A percentile compares a stretch with the other conserved stretches of the same genome.
Conservation (phyloP, 345 rosid species). For the Psidium friedrichsthalianum region DNA sequence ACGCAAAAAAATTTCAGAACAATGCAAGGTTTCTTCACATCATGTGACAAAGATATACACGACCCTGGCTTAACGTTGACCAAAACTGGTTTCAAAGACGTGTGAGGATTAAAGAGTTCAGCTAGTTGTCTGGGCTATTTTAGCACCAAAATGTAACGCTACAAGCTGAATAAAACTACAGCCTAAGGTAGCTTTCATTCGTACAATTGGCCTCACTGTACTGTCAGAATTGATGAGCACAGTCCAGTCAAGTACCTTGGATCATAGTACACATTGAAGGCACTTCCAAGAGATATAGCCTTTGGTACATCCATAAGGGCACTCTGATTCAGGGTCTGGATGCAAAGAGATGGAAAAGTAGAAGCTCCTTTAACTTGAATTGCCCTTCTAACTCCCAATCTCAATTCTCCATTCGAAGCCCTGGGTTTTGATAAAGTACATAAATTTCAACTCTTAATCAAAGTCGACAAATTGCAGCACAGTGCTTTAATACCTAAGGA, state of each 20-base stretch:
- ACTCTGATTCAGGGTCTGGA: constrained; percentile 45
- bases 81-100: neutral
- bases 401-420: constrained; percentile 89
- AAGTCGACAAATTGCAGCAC: neutral
- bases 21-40: neutral
- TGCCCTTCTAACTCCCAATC: constrained; percentile 93
- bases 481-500: constrained; percentile 46
- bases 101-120: neutral
- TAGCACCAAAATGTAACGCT: neutral
- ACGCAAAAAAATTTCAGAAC: neutral
- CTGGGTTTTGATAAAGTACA: constrained; percentile 16
- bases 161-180: neutral
- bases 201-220: neutral
- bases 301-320: constrained; percentile 53
- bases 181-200: neutral
- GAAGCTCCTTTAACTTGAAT: constrained; percentile 52
- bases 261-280: constrained; percentile 75
- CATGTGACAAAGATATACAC: neutral
- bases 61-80: neutral
- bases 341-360: constrained; percentile 29
- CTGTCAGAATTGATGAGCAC: neutral
- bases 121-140: neutral
- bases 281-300: constrained; percentile 48
- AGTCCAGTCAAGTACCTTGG: constrained; percentile 49
- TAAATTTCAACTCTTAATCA: neutral